phyloP scores from a whole-genome alignment of 2,329 filamentous ascomycete species.

The Dryadomyces quercus-mongolicae region DNA sequence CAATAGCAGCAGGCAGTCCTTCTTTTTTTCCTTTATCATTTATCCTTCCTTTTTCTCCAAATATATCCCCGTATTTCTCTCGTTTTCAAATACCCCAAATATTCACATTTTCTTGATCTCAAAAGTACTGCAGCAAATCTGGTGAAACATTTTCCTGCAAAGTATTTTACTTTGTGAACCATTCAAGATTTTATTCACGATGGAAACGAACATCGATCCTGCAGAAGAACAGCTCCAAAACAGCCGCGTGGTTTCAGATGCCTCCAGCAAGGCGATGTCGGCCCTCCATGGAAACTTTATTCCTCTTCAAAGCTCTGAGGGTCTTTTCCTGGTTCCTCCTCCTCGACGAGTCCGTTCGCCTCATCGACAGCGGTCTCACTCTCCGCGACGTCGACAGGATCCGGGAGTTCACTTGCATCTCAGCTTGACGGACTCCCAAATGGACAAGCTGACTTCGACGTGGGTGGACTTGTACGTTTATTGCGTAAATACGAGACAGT shows the following conservation, averaged over 20 bases:
- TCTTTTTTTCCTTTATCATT: background rate
- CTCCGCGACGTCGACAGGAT: constrained; percentile 21
- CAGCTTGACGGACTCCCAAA: constrained; percentile 35
- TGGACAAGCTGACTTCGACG: constrained; percentile 35
- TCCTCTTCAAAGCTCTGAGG: constrained; percentile 18
- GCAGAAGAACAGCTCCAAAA: background rate
- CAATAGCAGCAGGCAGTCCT: background rate
- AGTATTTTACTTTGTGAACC: no score
- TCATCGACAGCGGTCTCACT: constrained; percentile 17
- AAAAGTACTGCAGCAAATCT: no score
- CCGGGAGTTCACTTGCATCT: constrained; percentile 33
- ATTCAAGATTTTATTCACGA: background rate
- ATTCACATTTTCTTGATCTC: background rate
- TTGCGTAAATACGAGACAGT: no score
- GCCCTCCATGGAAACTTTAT: constrained; percentile 25
- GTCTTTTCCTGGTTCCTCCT: constrained; percentile 21
- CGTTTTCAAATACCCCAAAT: no score
- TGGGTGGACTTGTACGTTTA: constrained; percentile 16
- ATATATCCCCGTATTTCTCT: background rate
- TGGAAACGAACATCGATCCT: background rate
- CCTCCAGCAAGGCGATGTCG: constrained; percentile 2
- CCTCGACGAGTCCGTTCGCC: constrained; percentile 1
- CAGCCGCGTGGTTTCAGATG: background rate
- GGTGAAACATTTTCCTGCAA: no score
- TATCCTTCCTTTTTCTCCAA: background rate